Conservation (phyloP, 345 rosid genomes). For the Gossypium anomalum region DNA sequence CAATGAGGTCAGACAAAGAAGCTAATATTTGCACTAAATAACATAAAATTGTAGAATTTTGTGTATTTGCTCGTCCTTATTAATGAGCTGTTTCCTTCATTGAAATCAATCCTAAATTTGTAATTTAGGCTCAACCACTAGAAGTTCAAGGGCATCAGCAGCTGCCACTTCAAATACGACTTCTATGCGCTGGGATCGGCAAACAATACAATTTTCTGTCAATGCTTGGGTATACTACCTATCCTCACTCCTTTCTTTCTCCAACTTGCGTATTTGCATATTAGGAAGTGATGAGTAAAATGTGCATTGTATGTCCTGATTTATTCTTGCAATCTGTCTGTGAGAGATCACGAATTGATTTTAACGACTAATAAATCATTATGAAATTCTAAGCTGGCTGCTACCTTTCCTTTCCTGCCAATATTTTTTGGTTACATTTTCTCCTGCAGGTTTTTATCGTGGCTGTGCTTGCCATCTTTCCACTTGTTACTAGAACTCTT, state of each 20-base stretch:
- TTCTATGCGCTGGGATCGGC: conserved; percentile 81
- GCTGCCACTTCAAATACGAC: conserved; percentile 48
- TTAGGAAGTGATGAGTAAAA: background rate
- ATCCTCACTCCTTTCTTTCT: background rate
- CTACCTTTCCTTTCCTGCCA: background rate
- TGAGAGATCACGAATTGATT: background rate
- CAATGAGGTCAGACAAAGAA: background rate
- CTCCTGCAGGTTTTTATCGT: conserved; percentile 73
- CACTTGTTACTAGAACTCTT: conserved; percentile 65
- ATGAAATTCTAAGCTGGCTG: background rate
- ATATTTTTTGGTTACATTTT: conserved; percentile 15
- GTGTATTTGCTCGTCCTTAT: background rate
- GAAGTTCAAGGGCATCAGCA: conserved; percentile 58
- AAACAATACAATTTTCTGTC: conserved; percentile 90
- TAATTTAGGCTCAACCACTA: conserved; percentile 59
- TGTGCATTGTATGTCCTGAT: background rate
- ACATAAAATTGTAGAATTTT: background rate
- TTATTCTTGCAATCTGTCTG: background rate
- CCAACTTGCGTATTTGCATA: background rate
- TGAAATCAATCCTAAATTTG: conserved; percentile 12
- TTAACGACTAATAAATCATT: background rate
- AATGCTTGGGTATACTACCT: conserved; percentile 81
- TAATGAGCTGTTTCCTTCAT: background rate
- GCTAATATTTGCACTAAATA: background rate
- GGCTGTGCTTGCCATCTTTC: conserved; percentile 83